A percentile compares a stretch with the other conserved stretches of the same genome.
phyloP scores from a whole-genome alignment of 148 eudicot genomes.

The Chenopodium berlandieri region DNA sequence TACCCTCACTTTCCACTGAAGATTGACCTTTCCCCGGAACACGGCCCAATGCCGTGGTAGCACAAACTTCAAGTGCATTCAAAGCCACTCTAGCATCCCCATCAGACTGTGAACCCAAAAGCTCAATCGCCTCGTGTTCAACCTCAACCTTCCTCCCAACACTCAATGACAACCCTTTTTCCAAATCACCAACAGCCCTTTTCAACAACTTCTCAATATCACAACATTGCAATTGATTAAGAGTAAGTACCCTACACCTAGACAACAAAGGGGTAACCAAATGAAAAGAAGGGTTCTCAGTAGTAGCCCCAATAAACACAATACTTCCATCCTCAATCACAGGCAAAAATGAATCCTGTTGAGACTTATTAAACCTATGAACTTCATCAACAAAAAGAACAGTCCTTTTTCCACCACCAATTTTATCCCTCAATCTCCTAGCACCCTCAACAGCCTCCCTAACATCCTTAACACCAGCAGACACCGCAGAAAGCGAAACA shows the following conservation, averaged over 20 bases:
- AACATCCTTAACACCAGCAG: slow-evolving; percentile 79
- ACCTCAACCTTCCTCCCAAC: slow-evolving; percentile 38
- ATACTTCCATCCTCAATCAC: slow-evolving; percentile 90
- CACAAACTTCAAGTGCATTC: slow-evolving; percentile 67
- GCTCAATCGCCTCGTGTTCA: slow-evolving; percentile 46
- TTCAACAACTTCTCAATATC: slow-evolving; percentile 40
- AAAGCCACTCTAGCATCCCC: slow-evolving; percentile 89
- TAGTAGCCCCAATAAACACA: slow-evolving; percentile 85
- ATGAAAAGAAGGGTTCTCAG: slow-evolving; percentile 93
- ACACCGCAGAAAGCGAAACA: slow-evolving; percentile 67
- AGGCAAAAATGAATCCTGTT: slow-evolving; percentile 85
- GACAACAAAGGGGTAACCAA: slow-evolving; percentile 81
- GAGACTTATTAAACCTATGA: slow-evolving; percentile 86
- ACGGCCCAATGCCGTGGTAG: slow-evolving; percentile 49
- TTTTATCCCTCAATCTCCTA: slow-evolving; percentile 29
- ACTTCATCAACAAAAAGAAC: slow-evolving; percentile 85
- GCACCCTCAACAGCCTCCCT: slow-evolving; percentile 77
- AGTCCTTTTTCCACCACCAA: slow-evolving; percentile 43
- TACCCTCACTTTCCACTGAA: not conserved
- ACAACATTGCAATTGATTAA: slow-evolving; percentile 44
- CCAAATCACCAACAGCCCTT: slow-evolving; percentile 51
- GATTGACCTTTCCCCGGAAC: not conserved
- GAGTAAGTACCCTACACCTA: slow-evolving; percentile 64
- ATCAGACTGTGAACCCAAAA: slow-evolving; percentile 62
- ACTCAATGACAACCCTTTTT: slow-evolving; percentile 45